These are phyloP conservation scores for Ceratobasidium sp. DNA, from an alignment of 1,284 basidiomycete genomes.

Conservation along the genomic window DNA sequence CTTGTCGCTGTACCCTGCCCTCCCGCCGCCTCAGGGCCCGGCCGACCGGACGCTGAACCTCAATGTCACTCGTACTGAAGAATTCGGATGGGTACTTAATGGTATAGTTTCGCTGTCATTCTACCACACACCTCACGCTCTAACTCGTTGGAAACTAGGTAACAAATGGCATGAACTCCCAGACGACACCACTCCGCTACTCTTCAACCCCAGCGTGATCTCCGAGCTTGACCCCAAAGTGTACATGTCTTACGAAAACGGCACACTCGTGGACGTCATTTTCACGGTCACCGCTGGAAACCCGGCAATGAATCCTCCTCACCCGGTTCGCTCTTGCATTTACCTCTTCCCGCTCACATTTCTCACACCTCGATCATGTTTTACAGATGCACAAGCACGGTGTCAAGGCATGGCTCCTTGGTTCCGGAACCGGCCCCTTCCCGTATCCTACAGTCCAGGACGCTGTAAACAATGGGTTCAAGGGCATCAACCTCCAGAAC, in stretches of 20 bases:
- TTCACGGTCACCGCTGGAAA: slow-evolving; percentile 26
- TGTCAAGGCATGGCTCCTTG: slow-evolving; percentile 41
- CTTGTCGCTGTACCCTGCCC: slow-evolving; percentile 20
- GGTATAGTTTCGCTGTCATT: background rate
- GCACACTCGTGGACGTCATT: slow-evolving; percentile 38
- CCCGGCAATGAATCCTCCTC: slow-evolving; percentile 19
- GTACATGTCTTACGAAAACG: slow-evolving; percentile 17
- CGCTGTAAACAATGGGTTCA: slow-evolving; percentile 20
- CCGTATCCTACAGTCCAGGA: slow-evolving; percentile 37
- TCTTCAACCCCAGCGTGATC: slow-evolving; percentile 25
- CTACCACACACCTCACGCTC: background rate
- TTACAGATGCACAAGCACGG: slow-evolving; percentile 42
- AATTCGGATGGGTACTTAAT: slow-evolving; percentile 34
- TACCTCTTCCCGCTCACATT: too few species aligned
- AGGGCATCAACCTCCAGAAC: slow-evolving; percentile 34
- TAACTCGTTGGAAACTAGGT: background rate
- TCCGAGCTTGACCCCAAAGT: slow-evolving; percentile 21
- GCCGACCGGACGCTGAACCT: slow-evolving; percentile 20
- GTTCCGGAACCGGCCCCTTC: slow-evolving; percentile 37
- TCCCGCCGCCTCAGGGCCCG: slow-evolving; percentile 29
- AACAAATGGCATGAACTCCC: slow-evolving; percentile 3
- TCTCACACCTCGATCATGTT: background rate
- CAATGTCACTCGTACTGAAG: slow-evolving; percentile 21
- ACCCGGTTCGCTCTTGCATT: background rate
- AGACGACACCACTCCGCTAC: slow-evolving; percentile 23